phyloP scores from a whole-genome alignment of 768 basidiomycete genomes.

The Collybiopsis confluens region DNA sequence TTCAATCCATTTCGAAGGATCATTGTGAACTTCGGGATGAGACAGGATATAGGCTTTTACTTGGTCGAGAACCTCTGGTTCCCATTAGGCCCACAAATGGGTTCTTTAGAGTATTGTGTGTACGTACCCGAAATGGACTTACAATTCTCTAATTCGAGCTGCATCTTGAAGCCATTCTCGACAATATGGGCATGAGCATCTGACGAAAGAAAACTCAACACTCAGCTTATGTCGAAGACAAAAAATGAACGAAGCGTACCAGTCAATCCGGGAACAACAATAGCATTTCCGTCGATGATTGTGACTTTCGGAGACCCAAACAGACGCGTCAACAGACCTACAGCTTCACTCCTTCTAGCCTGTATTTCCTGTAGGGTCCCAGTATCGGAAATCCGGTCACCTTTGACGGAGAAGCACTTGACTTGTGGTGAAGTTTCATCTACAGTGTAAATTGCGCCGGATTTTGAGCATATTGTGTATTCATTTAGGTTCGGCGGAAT shows the following conservation, averaged over 20 bases:
- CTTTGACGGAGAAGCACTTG: slow-evolving; percentile 57
- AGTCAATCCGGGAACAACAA: slow-evolving; percentile 70
- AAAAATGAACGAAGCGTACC: slow-evolving; percentile 34
- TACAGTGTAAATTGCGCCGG: slow-evolving; percentile 64
- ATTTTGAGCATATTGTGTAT: slow-evolving; percentile 58
- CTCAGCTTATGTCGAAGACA: background rate
- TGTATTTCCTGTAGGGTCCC: slow-evolving; percentile 30
- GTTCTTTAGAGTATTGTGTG: background rate
- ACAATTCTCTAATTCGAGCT: slow-evolving; percentile 59
- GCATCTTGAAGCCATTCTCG: slow-evolving; percentile 66
- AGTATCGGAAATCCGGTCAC: slow-evolving; percentile 39
- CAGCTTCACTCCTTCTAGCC: background rate
- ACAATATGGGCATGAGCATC: slow-evolving; percentile 82
- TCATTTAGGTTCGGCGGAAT: background rate
- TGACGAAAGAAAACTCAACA: slow-evolving; percentile 19
- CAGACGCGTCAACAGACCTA: background rate
- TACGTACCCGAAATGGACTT: slow-evolving; percentile 53
- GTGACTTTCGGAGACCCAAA: slow-evolving; percentile 12
- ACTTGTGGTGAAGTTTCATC: slow-evolving; percentile 46
- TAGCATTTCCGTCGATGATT: slow-evolving; percentile 25
- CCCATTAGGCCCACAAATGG: background rate
- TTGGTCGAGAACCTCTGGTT: slow-evolving; percentile 56
- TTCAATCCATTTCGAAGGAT: slow-evolving; percentile 65
- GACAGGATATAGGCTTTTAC: slow-evolving; percentile 55
- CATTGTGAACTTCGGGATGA: slow-evolving; percentile 50